Evolutionary conservation across 2,329 filamentous ascomycete genomes (phyloP), one percentile per base, ranked within the genome.

Genomic region (Hymenoscyphus fraxineus): DNA sequence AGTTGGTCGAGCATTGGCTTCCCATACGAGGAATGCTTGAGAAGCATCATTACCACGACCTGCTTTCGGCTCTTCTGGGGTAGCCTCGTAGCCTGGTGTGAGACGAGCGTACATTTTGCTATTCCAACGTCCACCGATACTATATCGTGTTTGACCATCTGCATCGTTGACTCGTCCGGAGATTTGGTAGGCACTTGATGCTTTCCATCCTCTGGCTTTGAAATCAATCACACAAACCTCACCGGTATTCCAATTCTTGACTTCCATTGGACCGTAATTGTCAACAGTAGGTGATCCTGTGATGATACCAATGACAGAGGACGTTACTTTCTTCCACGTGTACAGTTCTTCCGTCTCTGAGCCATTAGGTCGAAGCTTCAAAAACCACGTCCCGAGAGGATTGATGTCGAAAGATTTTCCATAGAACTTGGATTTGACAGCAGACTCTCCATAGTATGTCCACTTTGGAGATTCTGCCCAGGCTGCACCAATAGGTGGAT

Each of bases 271-370:
- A 0, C 95, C 95, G 76, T 98, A 98, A 77, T 99, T 97, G 79
- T 99, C 95, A n/a, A 99, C 91, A 0, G 91, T 91, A 0, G 95
- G 95, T 71, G 92, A 97, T 58, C 95, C 95, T 0, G 94, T 98
- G 73, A 99, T 97, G 77, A 99, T 99, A 65, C 95, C 95, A 65
- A 98, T 88, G n/a, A 99, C 95, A 1, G 93, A 96, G 0, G 93
- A 95, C 0, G 93, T 98, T 19, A 97, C 93, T 80, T 99, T 99
- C 79, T 97, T 98, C 95, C 95, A 99, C 0, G 94, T 97, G 78
- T 96, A 99, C 1, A 97, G 81, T 71, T 99, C 95, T 68, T 91
- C 88, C 72, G 90, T 88, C 10, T 88, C 89, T 3, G 90, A 92
- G 2, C 86, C 82, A 0, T 84, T 85, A 0, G 93, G 92, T 0